Conservation (phyloP, 768 basidiomycete genomes). For the Plicaturopsis crispa region DNA sequence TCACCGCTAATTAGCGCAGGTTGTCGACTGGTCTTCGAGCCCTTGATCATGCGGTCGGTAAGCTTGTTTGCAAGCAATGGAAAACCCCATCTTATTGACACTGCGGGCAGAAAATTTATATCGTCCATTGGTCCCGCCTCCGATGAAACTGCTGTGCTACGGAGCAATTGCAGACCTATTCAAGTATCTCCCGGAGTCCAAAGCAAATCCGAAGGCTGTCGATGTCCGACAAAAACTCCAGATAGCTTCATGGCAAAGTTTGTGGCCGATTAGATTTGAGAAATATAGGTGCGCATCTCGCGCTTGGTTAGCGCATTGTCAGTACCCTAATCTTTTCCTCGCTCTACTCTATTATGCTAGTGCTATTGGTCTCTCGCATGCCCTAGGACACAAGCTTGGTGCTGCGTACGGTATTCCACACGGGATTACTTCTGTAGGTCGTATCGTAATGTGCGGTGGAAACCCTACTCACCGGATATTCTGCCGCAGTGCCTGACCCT, state of each 20-base stretch:
- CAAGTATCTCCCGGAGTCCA: conserved; percentile 61
- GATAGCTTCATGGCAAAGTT: conserved; percentile 74
- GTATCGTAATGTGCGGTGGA: no score
- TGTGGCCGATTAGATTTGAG: conserved; percentile 59
- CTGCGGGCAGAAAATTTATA: conserved; percentile 50
- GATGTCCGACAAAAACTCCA: conserved; percentile 62
- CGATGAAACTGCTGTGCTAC: conserved; percentile 58
- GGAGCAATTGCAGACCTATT: conserved; percentile 66
- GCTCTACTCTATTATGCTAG: conserved; percentile 24
- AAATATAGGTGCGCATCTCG: conserved; percentile 37
- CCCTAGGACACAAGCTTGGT: conserved; percentile 67
- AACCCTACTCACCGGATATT: neutral
- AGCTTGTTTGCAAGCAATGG: no score
- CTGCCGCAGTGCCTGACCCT: conserved; percentile 66
- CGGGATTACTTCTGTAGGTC: conserved; percentile 75
- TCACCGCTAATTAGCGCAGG: conserved; percentile 28
- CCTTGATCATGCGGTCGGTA: conserved; percentile 72
- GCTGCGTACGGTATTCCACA: conserved; percentile 72
- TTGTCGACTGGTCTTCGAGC: conserved; percentile 75
- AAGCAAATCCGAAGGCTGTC: conserved; percentile 47
- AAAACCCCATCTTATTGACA: neutral
- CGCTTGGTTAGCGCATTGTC: neutral
- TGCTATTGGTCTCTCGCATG: conserved; percentile 68
- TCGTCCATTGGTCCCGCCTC: conserved; percentile 43
- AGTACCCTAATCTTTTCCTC: neutral